Conservation (phyloP, 1,284 basidiomycete species). For the Thelephora terrestris region DNA sequence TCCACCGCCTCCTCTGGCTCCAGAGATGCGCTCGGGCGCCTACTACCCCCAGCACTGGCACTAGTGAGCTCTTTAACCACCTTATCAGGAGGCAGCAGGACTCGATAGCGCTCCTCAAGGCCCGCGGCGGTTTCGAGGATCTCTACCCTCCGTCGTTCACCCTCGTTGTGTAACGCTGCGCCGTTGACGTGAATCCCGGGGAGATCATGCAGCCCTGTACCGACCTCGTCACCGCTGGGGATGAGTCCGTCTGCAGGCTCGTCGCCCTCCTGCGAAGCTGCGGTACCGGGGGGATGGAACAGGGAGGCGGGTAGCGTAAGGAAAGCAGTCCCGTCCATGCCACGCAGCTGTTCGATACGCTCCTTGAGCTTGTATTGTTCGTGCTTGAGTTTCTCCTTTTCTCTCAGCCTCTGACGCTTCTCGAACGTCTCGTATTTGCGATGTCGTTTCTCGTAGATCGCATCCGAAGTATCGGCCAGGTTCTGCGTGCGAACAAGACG, state of each 20-base stretch:
- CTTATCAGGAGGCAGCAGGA: conserved; percentile 56
- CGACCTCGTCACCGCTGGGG: conserved; percentile 18
- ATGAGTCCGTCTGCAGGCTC: no score
- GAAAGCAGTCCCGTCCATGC: conserved; percentile 63
- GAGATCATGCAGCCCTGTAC: conserved; percentile 13
- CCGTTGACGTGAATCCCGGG: conserved; percentile 30
- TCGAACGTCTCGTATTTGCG: conserved; percentile 81
- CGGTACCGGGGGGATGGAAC: conserved; percentile 32
- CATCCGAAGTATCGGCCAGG: conserved; percentile 69
- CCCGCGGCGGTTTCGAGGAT: conserved; percentile 58
- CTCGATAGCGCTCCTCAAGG: conserved; percentile 61
- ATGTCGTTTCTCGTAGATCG: conserved; percentile 77
- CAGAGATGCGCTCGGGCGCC: conserved; percentile 2
- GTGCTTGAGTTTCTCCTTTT: conserved; percentile 84
- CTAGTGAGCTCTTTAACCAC: conserved; percentile 19
- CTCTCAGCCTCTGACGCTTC: conserved; percentile 73
- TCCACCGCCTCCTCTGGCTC: conserved; percentile 7
- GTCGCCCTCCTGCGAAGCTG: conserved; percentile 12
- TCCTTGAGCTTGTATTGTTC: conserved; percentile 88
- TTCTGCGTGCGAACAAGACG: conserved; percentile 27
- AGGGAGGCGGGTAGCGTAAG: conserved; percentile 45
- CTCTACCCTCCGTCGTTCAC: conserved; percentile 56
- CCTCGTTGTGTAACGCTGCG: conserved; percentile 39
- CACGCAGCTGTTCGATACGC: conserved; percentile 75
- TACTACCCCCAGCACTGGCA: not conserved